A percentile compares a stretch with the other conserved stretches of the same genome.
Evolutionary conservation across 2,329 filamentous ascomycete genomes (phyloP).

Genomic region (Graphium sp.): DNA sequence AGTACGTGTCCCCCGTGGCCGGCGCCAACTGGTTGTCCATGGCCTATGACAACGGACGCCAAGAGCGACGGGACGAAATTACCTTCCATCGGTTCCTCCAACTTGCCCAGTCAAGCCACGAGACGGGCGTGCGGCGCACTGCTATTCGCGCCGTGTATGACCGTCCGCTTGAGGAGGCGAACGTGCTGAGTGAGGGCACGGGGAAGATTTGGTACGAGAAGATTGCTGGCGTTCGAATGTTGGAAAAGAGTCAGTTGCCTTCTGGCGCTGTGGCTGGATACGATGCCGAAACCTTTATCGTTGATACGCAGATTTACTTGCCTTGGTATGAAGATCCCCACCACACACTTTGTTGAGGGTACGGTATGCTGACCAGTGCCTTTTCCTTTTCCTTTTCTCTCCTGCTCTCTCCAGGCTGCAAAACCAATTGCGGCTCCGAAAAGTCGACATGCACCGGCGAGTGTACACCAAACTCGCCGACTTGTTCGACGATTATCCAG

Average conservation of each 20-base stretch:
- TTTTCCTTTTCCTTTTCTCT: too few species aligned
- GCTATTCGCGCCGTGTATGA: constrained; percentile 9
- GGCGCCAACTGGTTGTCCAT: constrained; percentile 50
- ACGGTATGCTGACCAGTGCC: too few species aligned
- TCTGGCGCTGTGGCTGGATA: constrained; percentile 16
- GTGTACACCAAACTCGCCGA: too few species aligned
- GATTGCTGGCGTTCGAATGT: constrained; percentile 16
- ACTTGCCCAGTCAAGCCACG: constrained; percentile 18
- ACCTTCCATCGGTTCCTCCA: constrained; percentile 7
- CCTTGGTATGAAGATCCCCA: constrained; percentile 45
- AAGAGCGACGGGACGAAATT: constrained; percentile 7
- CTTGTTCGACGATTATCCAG: too few species aligned
- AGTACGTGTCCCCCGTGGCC: constrained; percentile 71
- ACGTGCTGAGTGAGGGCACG: constrained; percentile 21
- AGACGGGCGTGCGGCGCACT: constrained; percentile 36
- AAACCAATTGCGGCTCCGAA: too few species aligned
- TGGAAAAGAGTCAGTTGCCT: constrained; percentile 14
- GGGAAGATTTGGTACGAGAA: constrained; percentile 22
- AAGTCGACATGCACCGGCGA: too few species aligned
- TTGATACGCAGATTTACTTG: constrained; percentile 64
- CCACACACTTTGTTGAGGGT: too few species aligned
- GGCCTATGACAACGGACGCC: constrained; percentile 22
- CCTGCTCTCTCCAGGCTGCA: too few species aligned
- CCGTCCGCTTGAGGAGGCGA: constrained; percentile 20
- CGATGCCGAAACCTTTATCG: constrained; percentile 16